Base-by-base conservation (phyloP, 352 stramenopile genomes). In the Globisporangium cystogenes region DNA sequence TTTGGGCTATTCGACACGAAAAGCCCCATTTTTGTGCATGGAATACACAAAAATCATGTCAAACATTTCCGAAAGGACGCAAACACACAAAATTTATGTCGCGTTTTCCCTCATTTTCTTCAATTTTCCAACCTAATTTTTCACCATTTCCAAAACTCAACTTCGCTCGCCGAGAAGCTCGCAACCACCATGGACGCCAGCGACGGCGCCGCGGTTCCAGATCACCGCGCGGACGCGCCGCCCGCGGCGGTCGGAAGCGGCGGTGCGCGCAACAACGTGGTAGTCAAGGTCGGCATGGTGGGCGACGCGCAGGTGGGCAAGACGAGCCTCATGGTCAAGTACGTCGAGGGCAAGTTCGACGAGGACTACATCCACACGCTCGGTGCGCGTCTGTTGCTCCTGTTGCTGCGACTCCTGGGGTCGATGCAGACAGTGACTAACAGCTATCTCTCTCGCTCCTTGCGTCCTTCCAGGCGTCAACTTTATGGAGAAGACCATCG, bases 401-500 rank as follows among this genome's bases (percentile, higher is more conserved):
- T 59, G 29, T 12, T 16, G 12, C 10, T 39, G 14, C 33, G 33
- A 3, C 14, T 18, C 7, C 20, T 26, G n/a, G 7, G 40, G 7
- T 20, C 4, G 14, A 18, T 15, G 18, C 15, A 23, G 16, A 7
- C 8, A 24, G 7, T 24, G 4, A 23, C 11, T 7, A 7, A n/a
- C 20, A 1, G 3, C 37, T 18, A 6, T 23, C 36, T 43, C 39
- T 43, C 16, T 43, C 7, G 18, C n/a, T 21, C 16, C n/a, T 3
- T 12, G 15, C 11, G 5, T 59, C 49, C 21, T 27, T 12, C 24
- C 44, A 93, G 87, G 92, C 41, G 92, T 98, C 12, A 97, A 97
- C 59, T 98, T 97, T 57, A 97, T 98, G 91, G 92, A 98, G 67
- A 98, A 98, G 66, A 96, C 85, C 3, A 96, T 98, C 51, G 92